phyloP scores from a whole-genome alignment of 2,329 filamentous ascomycete genomes.

The Dactylonectria estremocensis region DNA sequence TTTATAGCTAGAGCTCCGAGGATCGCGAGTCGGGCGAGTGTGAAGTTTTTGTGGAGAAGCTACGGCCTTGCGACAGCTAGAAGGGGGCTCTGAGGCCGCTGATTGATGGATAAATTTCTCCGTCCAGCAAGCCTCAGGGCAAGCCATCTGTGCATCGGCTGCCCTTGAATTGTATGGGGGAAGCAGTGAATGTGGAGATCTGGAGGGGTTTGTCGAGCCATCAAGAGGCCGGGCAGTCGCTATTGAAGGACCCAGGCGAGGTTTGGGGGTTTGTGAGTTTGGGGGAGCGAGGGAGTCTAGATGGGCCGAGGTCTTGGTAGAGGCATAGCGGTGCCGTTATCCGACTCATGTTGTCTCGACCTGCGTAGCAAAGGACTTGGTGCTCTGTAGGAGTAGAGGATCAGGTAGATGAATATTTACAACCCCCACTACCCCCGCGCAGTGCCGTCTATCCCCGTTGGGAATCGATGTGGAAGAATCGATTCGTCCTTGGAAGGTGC shows the following conservation, averaged over 20 bases:
- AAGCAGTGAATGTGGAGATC: conserved; percentile 9
- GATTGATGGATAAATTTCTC: conserved; percentile 45
- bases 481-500: not conserved
- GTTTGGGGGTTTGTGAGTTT: conserved; percentile 30
- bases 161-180: conserved; percentile 26
- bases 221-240: conserved; percentile 1
- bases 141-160: not conserved
- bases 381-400: not conserved
- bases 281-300: not conserved
- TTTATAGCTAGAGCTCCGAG: conserved; percentile 40
- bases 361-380: not conserved
- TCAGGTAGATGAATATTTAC: not conserved
- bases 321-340: conserved; percentile 1
- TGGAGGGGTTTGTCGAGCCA: not conserved
- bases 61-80: conserved; percentile 35
- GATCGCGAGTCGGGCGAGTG: conserved; percentile 25
- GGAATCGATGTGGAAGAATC: conserved; percentile 3
- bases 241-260: not conserved
- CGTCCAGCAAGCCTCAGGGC: conserved; percentile 32
- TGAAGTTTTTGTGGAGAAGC: conserved; percentile 40
- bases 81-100: conserved; percentile 18
- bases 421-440: conserved; percentile 23
- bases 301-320: conserved; percentile 1
- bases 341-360: not conserved
- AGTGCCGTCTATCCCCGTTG: conserved; percentile 24